Evolutionary conservation across 2,329 filamentous ascomycete genomes (phyloP), one percentile per base, ranked within the genome.

Genomic region (Clarireedia sp.): DNA sequence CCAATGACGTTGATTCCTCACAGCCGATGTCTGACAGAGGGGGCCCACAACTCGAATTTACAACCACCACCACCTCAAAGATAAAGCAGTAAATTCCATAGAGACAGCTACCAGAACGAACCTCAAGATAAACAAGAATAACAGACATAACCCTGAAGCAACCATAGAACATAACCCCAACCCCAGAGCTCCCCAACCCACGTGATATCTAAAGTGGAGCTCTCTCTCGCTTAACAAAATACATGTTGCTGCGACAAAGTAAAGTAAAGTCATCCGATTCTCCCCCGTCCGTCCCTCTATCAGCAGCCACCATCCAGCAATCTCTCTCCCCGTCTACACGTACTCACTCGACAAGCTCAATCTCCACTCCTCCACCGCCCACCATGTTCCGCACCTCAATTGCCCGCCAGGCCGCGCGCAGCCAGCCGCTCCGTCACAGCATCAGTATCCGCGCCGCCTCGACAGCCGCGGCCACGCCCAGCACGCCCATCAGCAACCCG

Each of bases 401-500:
- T 51, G 45, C 55, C 26, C 60, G 60, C 50, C 37, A 45, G 46
- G 56, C 51, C 10, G 48, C 51, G 51, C 54, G 53, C 47, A 46
- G 54, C 56, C 37, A 9, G 46, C 21, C 36, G n/a, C n/a, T n/a
- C n/a, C n/a, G n/a, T n/a, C n/a, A n/a, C n/a, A n/a, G n/a, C n/a
- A 40, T 55, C 58, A 24, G 54, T 57, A 40, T 55, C 59, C 29
- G 55, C 56, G 33, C 48, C 41, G 50, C 55, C 58, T 60, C 59
- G 59, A 43, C 48, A 6, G 88, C 88, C 9, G 12, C 29, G 29
- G n/a, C n/a, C n/a, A n/a, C n/a, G n/a, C n/a, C n/a, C n/a, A n/a
- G n/a, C n/a, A 66, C 90, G 96, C 74, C 92, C 72, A 95, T 99
- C 76, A 95, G 91, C 70, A 97, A 96, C 80, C 94, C 95, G 66